Conservation (phyloP, 164 flowering plant genomes). For the Vitis riparia region DNA sequence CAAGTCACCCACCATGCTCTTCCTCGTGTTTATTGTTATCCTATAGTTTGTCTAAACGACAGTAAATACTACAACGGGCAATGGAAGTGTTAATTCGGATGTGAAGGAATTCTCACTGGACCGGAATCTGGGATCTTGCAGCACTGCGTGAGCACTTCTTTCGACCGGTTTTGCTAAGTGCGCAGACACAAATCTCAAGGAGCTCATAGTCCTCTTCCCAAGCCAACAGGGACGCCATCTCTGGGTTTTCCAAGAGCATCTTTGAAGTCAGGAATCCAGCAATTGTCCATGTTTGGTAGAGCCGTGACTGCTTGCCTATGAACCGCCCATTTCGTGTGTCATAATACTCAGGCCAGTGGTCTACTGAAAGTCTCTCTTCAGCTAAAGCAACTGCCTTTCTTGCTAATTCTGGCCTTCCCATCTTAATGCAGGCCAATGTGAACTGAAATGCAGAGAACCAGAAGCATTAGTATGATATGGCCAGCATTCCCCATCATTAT, state of each 20-base stretch:
- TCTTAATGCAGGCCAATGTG: constrained; percentile 71
- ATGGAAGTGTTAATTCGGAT: too few relatives aligned
- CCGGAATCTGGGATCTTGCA: constrained; percentile 43
- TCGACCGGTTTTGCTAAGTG: constrained; percentile 47
- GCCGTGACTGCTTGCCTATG: constrained; percentile 66
- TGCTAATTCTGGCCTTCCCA: constrained; percentile 65
- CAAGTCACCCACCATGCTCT: neutral
- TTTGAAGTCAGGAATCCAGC: constrained; percentile 79
- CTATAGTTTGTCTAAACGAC: too few relatives aligned
- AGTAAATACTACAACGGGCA: too few relatives aligned
- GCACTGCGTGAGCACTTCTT: constrained; percentile 57
- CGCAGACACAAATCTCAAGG: constrained; percentile 73
- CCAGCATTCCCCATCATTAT: neutral
- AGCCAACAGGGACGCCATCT: constrained; percentile 56
- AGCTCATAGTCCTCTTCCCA: constrained; percentile 81
- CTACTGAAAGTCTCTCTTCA: constrained; percentile 53
- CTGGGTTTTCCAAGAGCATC: constrained; percentile 62
- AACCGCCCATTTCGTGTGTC: constrained; percentile 66
- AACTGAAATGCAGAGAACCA: constrained; percentile 39
- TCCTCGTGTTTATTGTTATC: neutral
- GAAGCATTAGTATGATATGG: neutral
- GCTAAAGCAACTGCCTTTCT: constrained; percentile 52
- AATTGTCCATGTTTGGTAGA: constrained; percentile 80
- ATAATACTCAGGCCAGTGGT: constrained; percentile 77
- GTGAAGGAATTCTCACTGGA: neutral